Percentiles rank a stretch among this genome's conserved stretches.
Evolutionary conservation across 2,329 filamentous ascomycete genomes (phyloP).

Genomic region (Nannizziopsis arthrosporioides): DNA sequence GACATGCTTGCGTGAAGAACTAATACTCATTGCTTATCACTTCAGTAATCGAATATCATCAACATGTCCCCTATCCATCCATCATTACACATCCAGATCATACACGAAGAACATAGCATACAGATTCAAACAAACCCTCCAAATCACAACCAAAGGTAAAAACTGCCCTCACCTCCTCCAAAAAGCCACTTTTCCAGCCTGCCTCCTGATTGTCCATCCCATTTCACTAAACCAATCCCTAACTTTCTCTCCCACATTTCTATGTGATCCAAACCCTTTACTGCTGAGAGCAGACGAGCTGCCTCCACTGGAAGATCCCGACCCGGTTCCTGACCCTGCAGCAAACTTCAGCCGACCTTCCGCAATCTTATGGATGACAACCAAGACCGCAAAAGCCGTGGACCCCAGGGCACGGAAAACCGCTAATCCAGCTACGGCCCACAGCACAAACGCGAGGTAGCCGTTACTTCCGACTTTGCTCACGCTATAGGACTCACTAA

Average conservation of each 20-base stretch:
- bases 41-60: background rate
- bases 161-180: conserved; percentile 27
- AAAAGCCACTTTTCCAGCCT: conserved; percentile 28
- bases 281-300: conserved; percentile 12
- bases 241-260: conserved; percentile 25
- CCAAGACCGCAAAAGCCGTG: conserved; percentile 70
- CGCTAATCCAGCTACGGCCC: conserved; percentile 76
- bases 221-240: conserved; percentile 28
- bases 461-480: conserved; percentile 66
- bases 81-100: background rate
- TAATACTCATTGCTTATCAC: no score
- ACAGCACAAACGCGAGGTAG: conserved; percentile 87
- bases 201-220: conserved; percentile 26
- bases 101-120: background rate
- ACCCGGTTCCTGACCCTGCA: conserved; percentile 18
- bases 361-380: conserved; percentile 69
- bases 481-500: conserved; percentile 71
- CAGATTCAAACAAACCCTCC: background rate
- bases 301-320: conserved; percentile 9
- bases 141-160: background rate
- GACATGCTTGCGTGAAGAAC: no score
- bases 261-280: conserved; percentile 16
- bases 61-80: background rate
- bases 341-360: conserved; percentile 64
- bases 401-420: conserved; percentile 78